Base-by-base conservation (phyloP, 441 rosid genomes). In the Syzygium syzygioides region DNA sequence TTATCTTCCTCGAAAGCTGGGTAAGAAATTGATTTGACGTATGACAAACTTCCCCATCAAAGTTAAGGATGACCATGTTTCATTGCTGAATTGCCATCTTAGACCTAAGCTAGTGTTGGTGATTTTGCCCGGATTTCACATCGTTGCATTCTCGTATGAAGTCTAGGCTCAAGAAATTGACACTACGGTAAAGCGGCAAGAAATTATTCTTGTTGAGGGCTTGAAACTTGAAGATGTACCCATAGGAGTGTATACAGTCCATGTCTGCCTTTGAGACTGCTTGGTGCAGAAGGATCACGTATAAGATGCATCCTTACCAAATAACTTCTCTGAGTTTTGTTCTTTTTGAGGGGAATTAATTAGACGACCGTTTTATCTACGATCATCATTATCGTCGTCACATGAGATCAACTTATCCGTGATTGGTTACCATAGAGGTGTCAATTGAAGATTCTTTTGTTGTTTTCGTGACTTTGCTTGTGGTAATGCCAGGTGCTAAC, bases 351-450 rank as follows among this genome's bases (percentile, higher is more conserved):
- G 20, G 37, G 10, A 62, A 15, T 14, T 14, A n/a, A 64, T 26
- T 64, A 14, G 71, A 7, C 20, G 0, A 15, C 0, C 15, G 3
- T 64, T 64, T 15, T 15, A n/a, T 64, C 11, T 64, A n/a, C 11
- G 0, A 15, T 64, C 20, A 64, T 7, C 20, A 30, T 64, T 60
- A 0, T 28, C 32, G 14, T 13, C 0, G 0, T 57, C 62, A 57
- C 4, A 1, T 5, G 32, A 26, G 41, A 64, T 64, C 2, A 20
- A 62, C 71, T 28, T 60, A 15, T 60, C 0, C 32, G 1, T 62
- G 1, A 62, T 62, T 1, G 34, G 68, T n/a, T 62, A 62, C 7
- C 19, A 62, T 62, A 62, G 32, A 62, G 15, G 28, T n/a, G 34
- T 62, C 62, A 25, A 25, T 25, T 57, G 62, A 57, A 57, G 62